A percentile compares a stretch with the other conserved stretches of the same genome.
Evolutionary conservation across 73 alveolate genomes (phyloP).

Genomic region (Paramecium pentaurelia): DNA sequence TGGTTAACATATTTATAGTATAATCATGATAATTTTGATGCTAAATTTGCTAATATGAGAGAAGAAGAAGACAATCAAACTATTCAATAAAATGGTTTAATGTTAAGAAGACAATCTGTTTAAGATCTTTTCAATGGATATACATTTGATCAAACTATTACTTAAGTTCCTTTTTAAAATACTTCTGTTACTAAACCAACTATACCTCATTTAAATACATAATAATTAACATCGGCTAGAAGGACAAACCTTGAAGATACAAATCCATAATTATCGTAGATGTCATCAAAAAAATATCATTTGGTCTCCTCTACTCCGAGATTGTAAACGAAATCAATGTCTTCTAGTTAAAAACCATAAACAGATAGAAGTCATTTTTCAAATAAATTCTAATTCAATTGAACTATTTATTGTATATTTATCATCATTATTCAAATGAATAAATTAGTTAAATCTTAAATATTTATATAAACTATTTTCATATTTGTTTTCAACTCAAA

Average conservation of each 20-base stretch:
- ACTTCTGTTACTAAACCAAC: background rate
- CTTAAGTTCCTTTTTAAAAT: background rate
- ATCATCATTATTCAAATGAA: background rate
- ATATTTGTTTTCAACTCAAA: background rate
- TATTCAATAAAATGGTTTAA: background rate
- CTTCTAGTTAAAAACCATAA: background rate
- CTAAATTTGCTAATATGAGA: constrained; percentile 19
- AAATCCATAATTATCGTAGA: background rate
- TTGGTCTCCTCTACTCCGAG: background rate
- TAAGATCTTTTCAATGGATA: constrained; percentile 9
- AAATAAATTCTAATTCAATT: background rate
- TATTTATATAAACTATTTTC: no score
- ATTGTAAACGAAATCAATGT: background rate
- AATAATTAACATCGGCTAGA: background rate
- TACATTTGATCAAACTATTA: background rate
- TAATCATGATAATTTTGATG: background rate
- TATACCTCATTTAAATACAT: background rate
- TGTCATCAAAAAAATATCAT: background rate
- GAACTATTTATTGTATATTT: background rate
- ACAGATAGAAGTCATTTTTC: background rate
- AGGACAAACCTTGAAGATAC: background rate
- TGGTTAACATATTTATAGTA: background rate
- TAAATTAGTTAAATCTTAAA: no score
- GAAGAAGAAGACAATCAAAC: background rate
- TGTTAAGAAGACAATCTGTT: background rate